Conservation (phyloP, 2,329 filamentous ascomycete genomes). For the Harringtonia aguacate region DNA sequence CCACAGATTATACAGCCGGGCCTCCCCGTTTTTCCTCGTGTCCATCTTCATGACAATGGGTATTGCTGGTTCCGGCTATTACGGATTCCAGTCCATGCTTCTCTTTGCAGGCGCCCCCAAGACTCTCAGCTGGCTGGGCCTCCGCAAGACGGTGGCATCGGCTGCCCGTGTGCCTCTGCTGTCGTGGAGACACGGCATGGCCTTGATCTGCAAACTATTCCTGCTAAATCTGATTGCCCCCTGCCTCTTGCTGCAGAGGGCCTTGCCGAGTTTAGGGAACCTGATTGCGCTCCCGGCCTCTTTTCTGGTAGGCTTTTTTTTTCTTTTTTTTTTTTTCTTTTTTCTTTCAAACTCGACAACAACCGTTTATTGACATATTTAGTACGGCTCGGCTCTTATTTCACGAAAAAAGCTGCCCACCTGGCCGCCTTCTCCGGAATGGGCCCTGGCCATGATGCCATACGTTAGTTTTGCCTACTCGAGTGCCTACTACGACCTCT, state of each 20-base stretch:
- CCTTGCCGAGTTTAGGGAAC: slow-evolving; percentile 31
- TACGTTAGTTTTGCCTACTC: slow-evolving; percentile 28
- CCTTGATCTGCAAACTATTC: slow-evolving; percentile 14
- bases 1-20: slow-evolving; percentile 41
- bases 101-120: slow-evolving; percentile 40
- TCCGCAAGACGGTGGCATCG: slow-evolving; percentile 2
- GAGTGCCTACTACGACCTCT: slow-evolving; percentile 34
- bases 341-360: neutral
- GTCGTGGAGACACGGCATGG: slow-evolving; percentile 6
- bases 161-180: neutral
- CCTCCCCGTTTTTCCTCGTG: slow-evolving; percentile 53
- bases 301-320: slow-evolving; percentile 23
- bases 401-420: slow-evolving; percentile 32
- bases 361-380: neutral
- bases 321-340: neutral
- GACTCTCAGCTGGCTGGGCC: slow-evolving; percentile 28
- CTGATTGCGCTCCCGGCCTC: slow-evolving; percentile 30
- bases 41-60: slow-evolving; percentile 44
- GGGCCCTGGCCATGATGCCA: slow-evolving; percentile 39
- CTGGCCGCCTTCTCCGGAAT: slow-evolving; percentile 44
- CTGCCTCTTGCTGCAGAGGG: slow-evolving; percentile 30
- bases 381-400: slow-evolving; percentile 38
- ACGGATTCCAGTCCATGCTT: slow-evolving; percentile 38
- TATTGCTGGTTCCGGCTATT: slow-evolving; percentile 40
- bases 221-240: slow-evolving; percentile 35